Evolutionary conservation across 2,329 filamentous ascomycete species (phyloP).

Genomic region (Fusarium sp.): DNA sequence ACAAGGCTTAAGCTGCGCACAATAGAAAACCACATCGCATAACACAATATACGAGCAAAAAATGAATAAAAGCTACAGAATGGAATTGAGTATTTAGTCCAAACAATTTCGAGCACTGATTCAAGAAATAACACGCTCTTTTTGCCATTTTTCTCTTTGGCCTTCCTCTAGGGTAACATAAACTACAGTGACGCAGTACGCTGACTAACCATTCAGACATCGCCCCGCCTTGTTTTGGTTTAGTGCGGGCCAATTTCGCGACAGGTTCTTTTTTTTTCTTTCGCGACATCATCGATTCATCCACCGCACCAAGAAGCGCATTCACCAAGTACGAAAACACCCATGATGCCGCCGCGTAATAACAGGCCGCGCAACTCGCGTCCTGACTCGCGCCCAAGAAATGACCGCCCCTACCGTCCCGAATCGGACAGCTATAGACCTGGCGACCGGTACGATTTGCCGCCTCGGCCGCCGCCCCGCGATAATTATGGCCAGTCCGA

Average conservation of each 20-base stretch:
- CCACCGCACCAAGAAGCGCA: constrained; percentile 10
- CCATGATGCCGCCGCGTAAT: constrained; percentile 32
- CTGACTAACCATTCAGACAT: constrained; percentile 13
- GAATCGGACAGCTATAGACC: constrained; percentile 51
- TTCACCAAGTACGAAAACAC: not conserved
- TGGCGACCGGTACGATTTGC: constrained; percentile 39
- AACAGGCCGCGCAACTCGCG: constrained; percentile 33
- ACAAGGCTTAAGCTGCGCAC: not conserved
- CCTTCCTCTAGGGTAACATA: not conserved
- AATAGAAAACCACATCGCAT: not conserved
- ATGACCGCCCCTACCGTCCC: constrained; percentile 34
- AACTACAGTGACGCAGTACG: not conserved
- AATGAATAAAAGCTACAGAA: fast-evolving
- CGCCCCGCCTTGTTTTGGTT: not conserved
- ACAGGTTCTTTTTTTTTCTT: constrained; percentile 31
- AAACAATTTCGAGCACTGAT: not conserved
- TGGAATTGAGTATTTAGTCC: too few species aligned
- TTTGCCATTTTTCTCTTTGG: fast-evolving
- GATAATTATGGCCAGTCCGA: constrained; percentile 43
- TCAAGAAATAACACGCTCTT: not conserved
- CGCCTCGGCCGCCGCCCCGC: constrained; percentile 34
- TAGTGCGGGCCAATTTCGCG: constrained; percentile 29
- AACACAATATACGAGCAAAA: fast-evolving
- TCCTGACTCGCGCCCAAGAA: constrained; percentile 25
- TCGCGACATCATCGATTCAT: constrained; percentile 33